Evolutionary conservation across 2,329 filamentous ascomycete species (phyloP), one percentile per base, ranked within the genome.

Genomic region (Macrophomina tecta): DNA sequence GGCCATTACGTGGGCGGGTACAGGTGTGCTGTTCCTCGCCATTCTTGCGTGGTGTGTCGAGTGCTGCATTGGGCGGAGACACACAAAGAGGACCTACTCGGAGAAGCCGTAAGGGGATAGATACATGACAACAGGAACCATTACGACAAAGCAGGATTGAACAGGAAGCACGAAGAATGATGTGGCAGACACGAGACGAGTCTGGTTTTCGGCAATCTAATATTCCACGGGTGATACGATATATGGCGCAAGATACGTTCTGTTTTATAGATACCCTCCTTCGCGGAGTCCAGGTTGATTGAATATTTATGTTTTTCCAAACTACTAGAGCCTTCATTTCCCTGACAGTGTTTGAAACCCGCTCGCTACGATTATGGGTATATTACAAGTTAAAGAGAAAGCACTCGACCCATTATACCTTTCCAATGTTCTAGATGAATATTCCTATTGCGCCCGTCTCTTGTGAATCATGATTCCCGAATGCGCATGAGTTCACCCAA

Each of bases 1-100:
- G 63, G 82, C 79, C 0, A 76, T 90, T 70, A 89, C 87, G 2
- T 90, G 88, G 88, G 82, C 83, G 2, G 83, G 85, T 0, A 84
- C 84, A 0, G 81, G 69, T 0, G 63, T 82, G 3, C 81, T 84
- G 80, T 73, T 82, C 69, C 16, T 80, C 0, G 77, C 55, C 7
- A 42, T 66, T 3, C 4, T 75, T 28, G 64, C 66, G 5, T 78
- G 76, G 77, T 66, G 72, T 7, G 70, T 73, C 0, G 75, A 76
- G 70, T 71, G 72, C 42, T 77, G 75, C 56, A 67, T 72, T 30
- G 74, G 74, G 4, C 68, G 71, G 38, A 68, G 72, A 48, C 60
- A 69, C 40, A 28, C 45, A 16, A 56, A 40, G 63, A 42, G 8
- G 45, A 49, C 58, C 9, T 49, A 49, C n/a, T 14, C 42, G 3